Conservation (phyloP, 306 rosid species). For the Cicer arietinum region DNA sequence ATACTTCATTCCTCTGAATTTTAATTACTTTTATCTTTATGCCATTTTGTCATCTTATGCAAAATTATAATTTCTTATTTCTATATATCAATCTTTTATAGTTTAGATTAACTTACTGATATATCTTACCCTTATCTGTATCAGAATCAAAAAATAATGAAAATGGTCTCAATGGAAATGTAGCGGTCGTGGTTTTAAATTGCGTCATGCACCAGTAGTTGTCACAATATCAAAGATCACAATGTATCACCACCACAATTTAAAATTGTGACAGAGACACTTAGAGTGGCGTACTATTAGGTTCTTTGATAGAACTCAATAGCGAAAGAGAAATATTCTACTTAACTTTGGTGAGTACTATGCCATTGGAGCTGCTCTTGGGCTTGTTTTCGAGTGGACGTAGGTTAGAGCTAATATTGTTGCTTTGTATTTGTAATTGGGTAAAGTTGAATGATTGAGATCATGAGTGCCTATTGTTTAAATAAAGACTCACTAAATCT, state of each 20-base stretch:
- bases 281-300: neutral
- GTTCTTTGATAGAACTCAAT: too few relatives aligned
- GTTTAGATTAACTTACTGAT: neutral
- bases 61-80: neutral
- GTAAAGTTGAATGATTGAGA: neutral
- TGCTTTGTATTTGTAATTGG: constrained; percentile 34
- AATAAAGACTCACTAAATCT: constrained; percentile 22
- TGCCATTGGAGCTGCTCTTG: constrained; percentile 95
- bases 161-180: neutral
- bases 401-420: constrained; percentile 50
- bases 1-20: neutral
- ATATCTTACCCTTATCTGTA: too few relatives aligned
- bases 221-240: neutral
- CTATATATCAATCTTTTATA: neutral
- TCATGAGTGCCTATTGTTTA: constrained; percentile 19
- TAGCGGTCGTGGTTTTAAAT: neutral
- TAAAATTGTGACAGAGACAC: neutral
- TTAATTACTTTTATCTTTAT: neutral
- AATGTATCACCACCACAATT: neutral
- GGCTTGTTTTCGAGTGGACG: constrained; percentile 94
- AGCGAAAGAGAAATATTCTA: constrained; percentile 38
- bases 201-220: neutral
- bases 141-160: neutral
- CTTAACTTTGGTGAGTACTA: constrained; percentile 94
- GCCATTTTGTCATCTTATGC: neutral